phyloP scores from a whole-genome alignment of 1,284 basidiomycete species.

The Tausonia pullulans region DNA sequence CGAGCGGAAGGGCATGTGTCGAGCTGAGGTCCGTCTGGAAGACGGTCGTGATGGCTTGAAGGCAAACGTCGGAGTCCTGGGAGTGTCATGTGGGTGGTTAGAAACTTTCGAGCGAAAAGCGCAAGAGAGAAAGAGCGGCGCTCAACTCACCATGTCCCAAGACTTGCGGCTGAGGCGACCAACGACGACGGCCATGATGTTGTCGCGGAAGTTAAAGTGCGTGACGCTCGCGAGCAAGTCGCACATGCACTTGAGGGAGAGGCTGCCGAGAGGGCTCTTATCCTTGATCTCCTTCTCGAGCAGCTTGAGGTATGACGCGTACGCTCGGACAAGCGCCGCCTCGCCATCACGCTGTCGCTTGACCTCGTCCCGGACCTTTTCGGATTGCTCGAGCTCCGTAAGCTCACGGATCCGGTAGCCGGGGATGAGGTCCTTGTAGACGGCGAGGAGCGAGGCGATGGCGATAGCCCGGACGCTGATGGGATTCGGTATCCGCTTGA shows the following conservation, averaged over 20 bases:
- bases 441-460: constrained; percentile 79
- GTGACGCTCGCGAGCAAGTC: constrained; percentile 69
- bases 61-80: constrained; percentile 68
- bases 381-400: constrained; percentile 78
- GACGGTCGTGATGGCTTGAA: constrained; percentile 64
- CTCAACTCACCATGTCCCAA: constrained; percentile 64
- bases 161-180: constrained; percentile 70
- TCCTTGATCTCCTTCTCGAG: constrained; percentile 81
- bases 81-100: background rate
- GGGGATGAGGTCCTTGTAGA: constrained; percentile 92
- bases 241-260: constrained; percentile 75
- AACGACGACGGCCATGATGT: constrained; percentile 81
- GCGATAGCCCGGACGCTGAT: constrained; percentile 74
- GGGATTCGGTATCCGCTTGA: constrained; percentile 61
- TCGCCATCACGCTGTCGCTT: constrained; percentile 87
- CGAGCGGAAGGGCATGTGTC: constrained; percentile 70
- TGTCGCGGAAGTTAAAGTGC: constrained; percentile 95
- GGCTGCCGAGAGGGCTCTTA: constrained; percentile 61
- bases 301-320: constrained; percentile 75
- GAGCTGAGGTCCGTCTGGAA: constrained; percentile 72
- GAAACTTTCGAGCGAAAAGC: background rate
- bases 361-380: constrained; percentile 92
- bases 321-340: constrained; percentile 81
- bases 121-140: background rate
- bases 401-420: constrained; percentile 79